Evolutionary conservation across 805 yeast genomes (phyloP), one percentile per base, ranked within the genome.

Genomic region (Nakazawaea populi): DNA sequence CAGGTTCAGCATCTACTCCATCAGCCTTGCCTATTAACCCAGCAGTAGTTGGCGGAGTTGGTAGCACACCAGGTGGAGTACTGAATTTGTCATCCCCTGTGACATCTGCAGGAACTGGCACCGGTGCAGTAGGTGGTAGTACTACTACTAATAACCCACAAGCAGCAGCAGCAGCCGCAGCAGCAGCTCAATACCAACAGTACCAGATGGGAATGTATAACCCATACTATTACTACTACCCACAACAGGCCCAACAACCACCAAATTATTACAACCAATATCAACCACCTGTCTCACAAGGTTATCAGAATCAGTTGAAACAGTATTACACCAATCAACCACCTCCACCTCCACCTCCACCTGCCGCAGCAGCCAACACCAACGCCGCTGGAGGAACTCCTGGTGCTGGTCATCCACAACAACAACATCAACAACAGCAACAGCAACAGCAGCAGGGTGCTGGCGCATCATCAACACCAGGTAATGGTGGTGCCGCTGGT

Each of bases 171-270:
- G 40, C 40, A 37, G 18, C n/a, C n/a, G 40, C 40, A 6, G 40
- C 40, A 37, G 40, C 40, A 37, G 40, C 46, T 11, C 47, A 42
- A 42, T 53, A 45, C 34, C 52, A 46, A 39, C 46, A 45, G 27
- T 50, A 40, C 35, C 35, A 42, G 36, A 36, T 45, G 35, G 49
- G 49, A 14, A 46, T 50, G 46, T 51, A 45, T 42, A 51, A 51
- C 38, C 53, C 53, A 32, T 51, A 51, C 37, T 51, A 51, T 46
- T 51, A 51, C 43, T 51, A 46, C 45, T 51, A 51, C 37, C 53
- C 49, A 46, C 53, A 51, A 43, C 32, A 12, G 11, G 43, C 12
- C 4, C 53, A 36, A 37, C 53, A 51, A 32, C 53, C 48, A 46
- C 50, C 29, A 27, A 41, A 14, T 36, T 46, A 31, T 43, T 40